Evolutionary conservation across 768 basidiomycete genomes (phyloP), one percentile per base, ranked within the genome.

Genomic region (Podaxis sp.): DNA sequence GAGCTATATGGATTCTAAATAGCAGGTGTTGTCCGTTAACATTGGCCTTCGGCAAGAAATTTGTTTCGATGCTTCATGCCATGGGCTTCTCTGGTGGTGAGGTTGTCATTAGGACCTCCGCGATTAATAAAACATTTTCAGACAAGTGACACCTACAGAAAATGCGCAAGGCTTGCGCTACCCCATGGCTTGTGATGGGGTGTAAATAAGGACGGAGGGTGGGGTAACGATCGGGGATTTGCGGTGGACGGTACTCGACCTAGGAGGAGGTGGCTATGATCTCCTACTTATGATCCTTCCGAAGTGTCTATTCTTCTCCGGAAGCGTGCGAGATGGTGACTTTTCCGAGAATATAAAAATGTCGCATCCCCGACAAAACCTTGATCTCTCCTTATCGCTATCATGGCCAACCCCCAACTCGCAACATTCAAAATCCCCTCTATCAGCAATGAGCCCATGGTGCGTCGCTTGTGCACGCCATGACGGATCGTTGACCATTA

Each of bases 391-490:
- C 50, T 55, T 59, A 63, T 62, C 65, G 68, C 70, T 68, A 77
- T 68, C 69, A 89, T 89, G 88, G 69, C 84, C 44, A 82, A 81
- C 58, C 85, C 91, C 50, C 89, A 91, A 68, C 87, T 96, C 50
- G 94, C 91, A 18, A 67, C 84, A 3, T 97, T 95, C 86, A 89
- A 88, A 71, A 83, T 93, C 60, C 96, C 96, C 21, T 78, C 74
- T 23, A 79, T 95, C 69, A 82, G 90, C 59, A 99, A 99, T 87
- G 97, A 98, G 76, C 91, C 93, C 44, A 90, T 98, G 90, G 93
- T 93, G 67, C 67, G 79, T 70, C 23, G 32, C 21, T 13, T 46
- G 16, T 25, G 11, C 11, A 28, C 10, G 37, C 35, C 11, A 11
- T 51, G 4, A 54, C 53, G 35, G 57, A 36, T 37, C 48, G 42